Evolutionary conservation across 1,284 basidiomycete genomes (phyloP).

Genomic region (Rhodotorula sp.): DNA sequence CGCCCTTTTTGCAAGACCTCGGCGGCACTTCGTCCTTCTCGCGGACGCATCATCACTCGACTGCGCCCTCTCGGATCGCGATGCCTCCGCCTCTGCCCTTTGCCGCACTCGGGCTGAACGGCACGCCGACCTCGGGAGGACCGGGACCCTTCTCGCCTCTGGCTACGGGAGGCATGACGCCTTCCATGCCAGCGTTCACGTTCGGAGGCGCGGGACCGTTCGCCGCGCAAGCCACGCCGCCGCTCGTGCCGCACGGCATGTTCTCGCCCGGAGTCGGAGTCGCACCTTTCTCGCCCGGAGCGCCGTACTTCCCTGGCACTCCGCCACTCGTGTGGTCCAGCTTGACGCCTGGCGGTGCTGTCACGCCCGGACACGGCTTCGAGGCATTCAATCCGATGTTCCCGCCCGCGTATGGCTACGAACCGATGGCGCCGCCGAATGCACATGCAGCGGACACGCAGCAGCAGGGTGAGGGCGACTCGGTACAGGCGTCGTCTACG

Average conservation of each 20-base stretch:
- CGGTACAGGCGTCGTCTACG: not conserved
- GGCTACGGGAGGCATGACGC: constrained; percentile 46
- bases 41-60: constrained; percentile 10
- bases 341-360: not conserved
- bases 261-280: constrained; percentile 45
- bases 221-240: constrained; percentile 48
- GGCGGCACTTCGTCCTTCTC: constrained; percentile 4
- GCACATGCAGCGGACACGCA: not conserved
- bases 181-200: constrained; percentile 52
- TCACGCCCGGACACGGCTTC: constrained; percentile 23
- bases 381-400: constrained; percentile 33
- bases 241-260: constrained; percentile 48
- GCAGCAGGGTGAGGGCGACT: not conserved
- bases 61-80: constrained; percentile 31
- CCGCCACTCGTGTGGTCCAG: not conserved
- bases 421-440: not conserved
- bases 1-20: not conserved
- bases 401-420: constrained; percentile 5
- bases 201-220: constrained; percentile 46
- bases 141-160: constrained; percentile 29
- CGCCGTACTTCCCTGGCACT: constrained; percentile 24
- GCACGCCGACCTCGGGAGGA: constrained; percentile 8
- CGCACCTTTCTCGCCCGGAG: constrained; percentile 45
- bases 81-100: constrained; percentile 44
- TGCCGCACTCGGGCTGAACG: constrained; percentile 14